Evolutionary conservation across 495 filamentous ascomycete genomes (phyloP), one percentile per base, ranked within the genome.

Genomic region (Astrocystis sublimbata): DNA sequence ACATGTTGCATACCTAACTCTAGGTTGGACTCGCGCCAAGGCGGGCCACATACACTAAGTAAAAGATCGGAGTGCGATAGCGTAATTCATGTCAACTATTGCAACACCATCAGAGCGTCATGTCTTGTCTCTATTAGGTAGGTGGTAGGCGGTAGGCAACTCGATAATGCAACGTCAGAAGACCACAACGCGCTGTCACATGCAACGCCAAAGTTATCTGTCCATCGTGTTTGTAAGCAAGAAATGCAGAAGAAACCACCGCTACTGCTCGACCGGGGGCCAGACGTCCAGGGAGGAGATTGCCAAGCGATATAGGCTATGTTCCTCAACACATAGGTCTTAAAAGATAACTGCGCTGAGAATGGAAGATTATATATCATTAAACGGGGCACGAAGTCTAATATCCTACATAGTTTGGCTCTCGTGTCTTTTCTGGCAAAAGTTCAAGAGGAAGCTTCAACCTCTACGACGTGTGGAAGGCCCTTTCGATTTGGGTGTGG

Each of bases 381-480:
- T 24, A 21, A 15, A 19, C 26, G 12, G 15, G 42, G 24, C 6
- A 21, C 19, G 31, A 9, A 24, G 9, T 28, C 10, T 41, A 7
- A 19, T 4, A 38, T 23, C n/a, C 36, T 42, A 26, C 13, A 13
- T 23, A 4, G 24, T 28, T 0, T 24, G 9, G 23, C 26, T 33
- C 0, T n/a, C n/a, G n/a, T n/a, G n/a, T n/a, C n/a, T n/a, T 15
- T 28, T 21, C 17, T n/a, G 26, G 26, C 19, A n/a, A 46, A 46
- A 15, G 35, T 19, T 8, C 10, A 45, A 15, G 17, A 30, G n/a
- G n/a, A 10, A 19, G 6, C 23, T 23, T 66, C 74, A 84, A 58
- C 79, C 82, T 47, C 81, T 78, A 60, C 82, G 79, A 41, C 82
- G 75, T n/a, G 82, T 85, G 6, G 81, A 79, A 15, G 82, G 80